Percentiles rank a stretch among this genome's conserved stretches.
These are phyloP conservation scores for Thamnidium elegans DNA, from an alignment of 192 early-diverging fungal species.

Conservation along the genomic window DNA sequence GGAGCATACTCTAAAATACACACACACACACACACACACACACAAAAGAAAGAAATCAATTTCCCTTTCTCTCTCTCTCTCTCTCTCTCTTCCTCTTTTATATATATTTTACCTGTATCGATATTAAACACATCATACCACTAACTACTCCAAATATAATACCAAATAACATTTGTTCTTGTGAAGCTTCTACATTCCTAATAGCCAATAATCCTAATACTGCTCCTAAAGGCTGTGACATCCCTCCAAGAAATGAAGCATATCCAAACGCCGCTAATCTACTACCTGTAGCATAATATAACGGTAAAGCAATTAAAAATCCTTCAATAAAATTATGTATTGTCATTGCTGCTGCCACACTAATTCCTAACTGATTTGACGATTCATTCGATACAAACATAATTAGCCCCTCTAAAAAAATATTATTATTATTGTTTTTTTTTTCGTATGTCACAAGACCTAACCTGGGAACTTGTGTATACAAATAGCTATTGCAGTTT, in stretches of 20 bases:
- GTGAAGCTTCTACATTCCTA: slow-evolving; percentile 36
- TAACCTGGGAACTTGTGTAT: slow-evolving; percentile 57
- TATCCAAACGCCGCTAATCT: slow-evolving; percentile 43
- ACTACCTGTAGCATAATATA: slow-evolving; percentile 48
- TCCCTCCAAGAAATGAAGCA: slow-evolving; percentile 46
- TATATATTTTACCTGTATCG: slow-evolving; percentile 39
- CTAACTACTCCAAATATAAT: slow-evolving; percentile 50
- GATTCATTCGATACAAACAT: slow-evolving; percentile 50
- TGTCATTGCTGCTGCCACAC: slow-evolving; percentile 49
- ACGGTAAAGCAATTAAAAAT: slow-evolving; percentile 51
- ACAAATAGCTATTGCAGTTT: slow-evolving; percentile 51
- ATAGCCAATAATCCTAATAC: slow-evolving; percentile 46
- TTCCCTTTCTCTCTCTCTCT: not conserved
- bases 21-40: not conserved
- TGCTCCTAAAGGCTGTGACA: slow-evolving; percentile 54
- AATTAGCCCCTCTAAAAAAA: slow-evolving; percentile 50
- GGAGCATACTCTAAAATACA: slow-evolving; percentile 24
- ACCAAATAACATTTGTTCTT: slow-evolving; percentile 46
- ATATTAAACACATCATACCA: slow-evolving; percentile 55
- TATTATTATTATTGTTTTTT: slow-evolving; percentile 1
- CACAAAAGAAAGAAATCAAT: not conserved
- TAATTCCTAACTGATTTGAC: slow-evolving; percentile 45
- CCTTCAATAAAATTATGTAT: slow-evolving; percentile 60
- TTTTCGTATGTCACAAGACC: slow-evolving; percentile 3
- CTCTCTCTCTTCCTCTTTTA: slow-evolving; percentile 3